Base-by-base conservation (phyloP, 179 eudicot species). In the Monotropa hypopitys region DNA sequence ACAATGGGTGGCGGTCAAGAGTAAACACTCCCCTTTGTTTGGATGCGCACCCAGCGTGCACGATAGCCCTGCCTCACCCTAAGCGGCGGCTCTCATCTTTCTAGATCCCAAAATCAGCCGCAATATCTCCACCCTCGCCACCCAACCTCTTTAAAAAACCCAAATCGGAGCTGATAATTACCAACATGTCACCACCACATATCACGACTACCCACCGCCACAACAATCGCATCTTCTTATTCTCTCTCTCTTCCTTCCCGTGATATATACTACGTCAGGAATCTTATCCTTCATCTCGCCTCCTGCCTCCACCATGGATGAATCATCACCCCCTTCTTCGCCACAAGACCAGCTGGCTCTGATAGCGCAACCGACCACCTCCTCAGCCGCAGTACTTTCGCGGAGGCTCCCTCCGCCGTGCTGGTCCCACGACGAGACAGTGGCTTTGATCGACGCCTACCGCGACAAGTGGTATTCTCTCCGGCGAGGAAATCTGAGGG, bases 371-470 rank as follows among this genome's bases (percentile, higher is more conserved):
- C 20, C 76, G 16, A 21, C 33, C 2, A 69, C 65, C 38, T 16
- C 59, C 26, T 0, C 78, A 69, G 21, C 80, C 63, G 66, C 66
- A n/a, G 26, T 7, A 3, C n/a, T 26, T 28, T 74, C 89, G 18
- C 96, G 98, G 74, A 90, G 96, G 28, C 84, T 94, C 1, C 98
- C 98, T 0, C 98, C 98, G 70, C 98, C 98, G 38, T 94, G 98
- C 84, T 94, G 98, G 98, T 89, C 98, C 0, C 94, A 89, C 59
- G 98, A 94, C 35, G 98, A 94, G 70, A 94, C 97, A 40, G 78
- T 85, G 13, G 90, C 90, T 5, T 84, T 94, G 16, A 92, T 94
- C 75, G 94, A 90, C 23, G 83, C 91, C 0, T 94, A 94, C 80
- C 83, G 89, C n/a, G 89, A 89, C 18, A 94, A 90, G 49, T 94